These are phyloP conservation scores for Edaphochlamys debaryana DNA, from an alignment of 139 green algal species.

Conservation along the genomic window DNA sequence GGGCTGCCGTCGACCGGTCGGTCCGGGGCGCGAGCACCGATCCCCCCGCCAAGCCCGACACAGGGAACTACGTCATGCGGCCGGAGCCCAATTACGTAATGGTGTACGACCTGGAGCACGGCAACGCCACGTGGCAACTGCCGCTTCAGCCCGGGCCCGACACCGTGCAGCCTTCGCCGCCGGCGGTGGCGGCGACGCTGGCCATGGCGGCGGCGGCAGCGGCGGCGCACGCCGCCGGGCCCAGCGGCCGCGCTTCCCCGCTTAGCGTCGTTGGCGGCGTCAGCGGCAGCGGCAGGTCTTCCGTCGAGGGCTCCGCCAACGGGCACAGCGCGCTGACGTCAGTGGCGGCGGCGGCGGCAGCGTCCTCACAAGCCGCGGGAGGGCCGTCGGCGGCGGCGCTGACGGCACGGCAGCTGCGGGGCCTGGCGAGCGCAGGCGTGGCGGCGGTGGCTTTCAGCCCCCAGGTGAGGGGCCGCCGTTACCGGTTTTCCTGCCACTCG, in stretches of 20 bases:
- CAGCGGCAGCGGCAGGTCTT: too few relatives aligned
- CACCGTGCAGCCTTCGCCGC: not conserved
- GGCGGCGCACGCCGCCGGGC: not conserved
- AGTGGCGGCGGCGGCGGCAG: not conserved
- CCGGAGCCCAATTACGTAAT: not conserved
- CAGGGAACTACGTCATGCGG: too few relatives aligned
- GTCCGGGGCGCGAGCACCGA: too few relatives aligned
- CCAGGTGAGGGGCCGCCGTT: not conserved
- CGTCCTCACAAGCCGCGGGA: too few relatives aligned
- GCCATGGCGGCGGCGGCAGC: not conserved
- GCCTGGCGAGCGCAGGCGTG: not conserved
- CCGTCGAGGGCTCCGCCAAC: not conserved
- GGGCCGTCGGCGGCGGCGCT: not conserved
- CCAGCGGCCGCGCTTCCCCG: too few relatives aligned
- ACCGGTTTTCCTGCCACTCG: not conserved
- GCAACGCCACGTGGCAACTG: constrained; percentile 30
- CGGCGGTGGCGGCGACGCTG: not conserved
- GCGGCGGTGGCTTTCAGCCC: constrained; percentile 28
- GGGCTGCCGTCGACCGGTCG: not conserved
- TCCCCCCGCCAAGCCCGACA: too few relatives aligned
- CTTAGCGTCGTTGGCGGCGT: too few relatives aligned
- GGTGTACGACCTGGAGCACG: constrained; percentile 38
- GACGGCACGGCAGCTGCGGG: not conserved
- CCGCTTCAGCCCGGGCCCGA: constrained; percentile 19
- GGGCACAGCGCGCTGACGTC: not conserved